Conservation (phyloP, 306 rosid genomes). For the Phaseolus lunatus region DNA sequence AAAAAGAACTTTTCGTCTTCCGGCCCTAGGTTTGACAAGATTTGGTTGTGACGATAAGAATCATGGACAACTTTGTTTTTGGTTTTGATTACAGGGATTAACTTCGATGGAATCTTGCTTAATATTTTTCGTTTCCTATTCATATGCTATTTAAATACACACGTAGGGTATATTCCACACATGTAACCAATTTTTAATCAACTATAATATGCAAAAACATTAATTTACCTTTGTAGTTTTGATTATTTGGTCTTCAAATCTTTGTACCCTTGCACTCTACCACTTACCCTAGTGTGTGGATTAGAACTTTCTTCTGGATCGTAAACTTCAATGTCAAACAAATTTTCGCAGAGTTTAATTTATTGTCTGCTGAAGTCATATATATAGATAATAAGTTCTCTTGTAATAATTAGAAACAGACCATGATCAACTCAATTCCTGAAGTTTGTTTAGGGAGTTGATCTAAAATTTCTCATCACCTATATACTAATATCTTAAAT, state of each 20-base stretch:
- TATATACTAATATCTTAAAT: no score
- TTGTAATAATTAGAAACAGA: background rate
- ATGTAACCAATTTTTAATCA: background rate
- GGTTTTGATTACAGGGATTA: constrained; percentile 38
- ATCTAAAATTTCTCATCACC: background rate
- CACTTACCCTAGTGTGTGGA: background rate
- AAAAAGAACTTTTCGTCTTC: constrained; percentile 37
- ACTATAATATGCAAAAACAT: background rate
- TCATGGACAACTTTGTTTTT: constrained; percentile 24
- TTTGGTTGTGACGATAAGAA: constrained; percentile 40
- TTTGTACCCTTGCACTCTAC: background rate
- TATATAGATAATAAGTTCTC: background rate
- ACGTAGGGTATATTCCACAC: background rate
- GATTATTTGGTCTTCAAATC: background rate
- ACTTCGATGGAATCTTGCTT: constrained; percentile 19
- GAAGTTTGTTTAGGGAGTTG: background rate
- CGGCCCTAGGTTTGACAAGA: constrained; percentile 41
- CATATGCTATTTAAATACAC: background rate
- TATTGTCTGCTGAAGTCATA: background rate
- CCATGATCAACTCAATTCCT: background rate
- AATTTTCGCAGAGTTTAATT: background rate
- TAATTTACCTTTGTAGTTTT: background rate
- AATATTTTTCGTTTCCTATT: constrained; percentile 16
- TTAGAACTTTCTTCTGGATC: background rate
- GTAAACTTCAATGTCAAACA: background rate